These are phyloP conservation scores for Cryptosporidium ubiquitum DNA, from an alignment of 169 alveolate species.

Conservation along the genomic window DNA sequence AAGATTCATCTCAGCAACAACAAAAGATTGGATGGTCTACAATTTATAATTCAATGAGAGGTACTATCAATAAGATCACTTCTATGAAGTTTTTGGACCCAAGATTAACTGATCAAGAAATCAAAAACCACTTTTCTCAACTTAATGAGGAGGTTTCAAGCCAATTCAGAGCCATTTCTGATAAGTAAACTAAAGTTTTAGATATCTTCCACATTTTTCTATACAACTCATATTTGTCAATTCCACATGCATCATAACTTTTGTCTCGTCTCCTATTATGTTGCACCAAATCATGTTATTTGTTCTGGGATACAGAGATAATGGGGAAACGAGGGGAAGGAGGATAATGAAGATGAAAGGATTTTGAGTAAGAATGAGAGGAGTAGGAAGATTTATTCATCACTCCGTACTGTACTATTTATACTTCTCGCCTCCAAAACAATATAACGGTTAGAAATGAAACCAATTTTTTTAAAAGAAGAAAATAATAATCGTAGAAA, in stretches of 20 bases:
- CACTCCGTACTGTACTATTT: neutral
- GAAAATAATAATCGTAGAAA: neutral
- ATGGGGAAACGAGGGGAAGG: no score
- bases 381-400: neutral
- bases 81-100: constrained; percentile 92
- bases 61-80: constrained; percentile 89
- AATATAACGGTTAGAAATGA: neutral
- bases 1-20: constrained; percentile 87
- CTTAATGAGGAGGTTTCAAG: constrained; percentile 76
- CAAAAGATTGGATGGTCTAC: constrained; percentile 93
- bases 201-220: neutral
- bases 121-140: constrained; percentile 79
- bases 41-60: constrained; percentile 89
- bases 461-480: neutral
- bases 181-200: constrained; percentile 6
- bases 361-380: neutral
- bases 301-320: no score
- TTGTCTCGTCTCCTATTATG: neutral
- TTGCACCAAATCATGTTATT: no score
- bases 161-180: constrained; percentile 78
- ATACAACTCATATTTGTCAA: neutral
- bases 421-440: neutral
- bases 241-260: neutral
- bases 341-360: no score
- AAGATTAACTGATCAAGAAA: constrained; percentile 80